Percentiles rank a stretch among this genome's conserved stretches.
Evolutionary conservation across 441 rosid species (phyloP).

Genomic region (Breynia disticha): DNA sequence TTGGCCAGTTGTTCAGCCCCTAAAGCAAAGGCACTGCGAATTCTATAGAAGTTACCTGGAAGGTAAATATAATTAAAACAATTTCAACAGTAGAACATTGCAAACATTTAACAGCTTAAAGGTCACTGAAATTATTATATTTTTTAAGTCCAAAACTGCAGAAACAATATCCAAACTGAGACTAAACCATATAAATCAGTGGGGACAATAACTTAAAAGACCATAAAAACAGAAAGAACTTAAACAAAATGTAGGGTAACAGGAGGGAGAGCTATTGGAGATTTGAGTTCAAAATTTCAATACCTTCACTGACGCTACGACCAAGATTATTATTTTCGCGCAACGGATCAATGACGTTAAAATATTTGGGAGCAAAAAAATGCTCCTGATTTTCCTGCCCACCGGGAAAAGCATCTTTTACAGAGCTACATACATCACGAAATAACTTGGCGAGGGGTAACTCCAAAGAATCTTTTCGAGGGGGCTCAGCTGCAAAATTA

Average conservation of each 20-base stretch:
- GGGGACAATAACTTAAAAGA: no score
- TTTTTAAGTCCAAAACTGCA: no score
- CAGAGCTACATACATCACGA: conserved; percentile 65
- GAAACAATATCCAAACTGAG: background rate
- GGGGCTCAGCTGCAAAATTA: conserved; percentile 70
- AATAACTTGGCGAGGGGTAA: conserved; percentile 50
- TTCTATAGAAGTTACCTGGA: conserved; percentile 95
- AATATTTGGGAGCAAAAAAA: conserved; percentile 71
- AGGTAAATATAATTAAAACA: conserved; percentile 1
- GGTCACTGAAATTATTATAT: no score
- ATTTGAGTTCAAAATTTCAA: conserved; percentile 1
- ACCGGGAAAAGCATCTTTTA: conserved; percentile 58
- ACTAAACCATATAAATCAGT: background rate
- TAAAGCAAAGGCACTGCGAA: conserved; percentile 98
- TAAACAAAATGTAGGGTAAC: no score
- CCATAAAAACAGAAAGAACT: no score
- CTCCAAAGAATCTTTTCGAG: conserved; percentile 72
- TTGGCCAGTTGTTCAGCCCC: conserved; percentile 90
- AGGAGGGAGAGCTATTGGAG: background rate
- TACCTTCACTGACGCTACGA: conserved; percentile 98
- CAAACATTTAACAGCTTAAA: no score
- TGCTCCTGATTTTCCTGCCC: conserved; percentile 70
- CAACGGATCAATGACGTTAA: conserved; percentile 95
- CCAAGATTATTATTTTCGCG: conserved; percentile 98
- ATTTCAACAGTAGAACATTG: background rate